These are phyloP conservation scores for Perilla frutescens DNA, from an alignment of 257 asterid genomes.

Conservation along the genomic window DNA sequence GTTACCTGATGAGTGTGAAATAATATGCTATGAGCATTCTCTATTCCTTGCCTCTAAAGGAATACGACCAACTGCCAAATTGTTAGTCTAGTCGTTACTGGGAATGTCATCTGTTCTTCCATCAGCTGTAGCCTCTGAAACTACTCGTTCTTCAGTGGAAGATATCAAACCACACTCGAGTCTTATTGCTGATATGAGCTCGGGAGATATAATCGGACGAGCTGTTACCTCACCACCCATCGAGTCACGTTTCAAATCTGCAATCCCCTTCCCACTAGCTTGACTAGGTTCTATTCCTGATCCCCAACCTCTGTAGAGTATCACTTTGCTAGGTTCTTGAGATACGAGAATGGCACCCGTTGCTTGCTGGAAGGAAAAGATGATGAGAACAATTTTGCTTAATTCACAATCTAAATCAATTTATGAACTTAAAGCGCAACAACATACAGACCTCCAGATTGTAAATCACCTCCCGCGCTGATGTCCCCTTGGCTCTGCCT, in stretches of 20 bases:
- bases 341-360: constrained; percentile 91
- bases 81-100: background rate
- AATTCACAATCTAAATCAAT: constrained; percentile 9
- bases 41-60: too few relatives aligned
- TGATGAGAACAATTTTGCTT: background rate
- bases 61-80: background rate
- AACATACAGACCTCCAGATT: constrained; percentile 71
- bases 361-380: constrained; percentile 65
- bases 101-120: constrained; percentile 21
- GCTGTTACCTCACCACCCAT: constrained; percentile 34
- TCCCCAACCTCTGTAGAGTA: constrained; percentile 93
- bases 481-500: constrained; percentile 96
- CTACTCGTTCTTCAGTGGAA: constrained; percentile 24
- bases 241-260: constrained; percentile 22
- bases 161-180: constrained; percentile 75
- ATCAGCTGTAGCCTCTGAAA: constrained; percentile 25
- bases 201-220: constrained; percentile 58
- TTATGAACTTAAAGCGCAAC: background rate
- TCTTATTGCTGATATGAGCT: constrained; percentile 83
- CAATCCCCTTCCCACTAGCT: constrained; percentile 28
- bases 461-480: constrained; percentile 81
- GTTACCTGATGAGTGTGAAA: constrained; percentile 19
- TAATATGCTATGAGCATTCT: background rate
- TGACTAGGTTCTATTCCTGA: constrained; percentile 46
- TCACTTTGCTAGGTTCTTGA: constrained; percentile 94